Base-by-base conservation (phyloP, 768 basidiomycete species). In the Hemileccinum impolitum region DNA sequence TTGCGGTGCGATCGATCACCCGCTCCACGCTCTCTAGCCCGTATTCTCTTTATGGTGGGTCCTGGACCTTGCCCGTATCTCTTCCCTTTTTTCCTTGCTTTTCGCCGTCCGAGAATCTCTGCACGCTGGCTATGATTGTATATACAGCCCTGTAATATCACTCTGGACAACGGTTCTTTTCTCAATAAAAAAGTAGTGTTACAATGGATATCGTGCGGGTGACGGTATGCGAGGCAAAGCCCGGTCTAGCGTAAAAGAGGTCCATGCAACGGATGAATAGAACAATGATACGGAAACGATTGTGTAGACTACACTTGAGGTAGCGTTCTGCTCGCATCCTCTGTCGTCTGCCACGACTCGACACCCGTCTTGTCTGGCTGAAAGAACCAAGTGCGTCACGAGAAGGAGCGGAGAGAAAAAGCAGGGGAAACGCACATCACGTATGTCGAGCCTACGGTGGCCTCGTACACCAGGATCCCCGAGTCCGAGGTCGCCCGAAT, bases 71-170 rank as follows among this genome's bases (percentile, higher is more conserved):
- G 43, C 30, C 25, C 47, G 45, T 43, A 47, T 43, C 23, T 47
- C 28, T 39, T 25, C 26, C 28, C 12, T 18, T 17, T 14, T 21
- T 7, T 31, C 25, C 7, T 7, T n/a, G n/a, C n/a, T n/a, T n/a
- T n/a, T n/a, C n/a, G n/a, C 32, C 6, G 26, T n/a, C 12, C 7
- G 8, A 38, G 37, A 44, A 13, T 50, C 34, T 45, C 25, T 48
- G 41, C 60, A 48, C 42, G 19, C 23, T 48, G 40, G 42, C 15
- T 45, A 51, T 35, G 44, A 51, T 53, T 61, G 56, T 50, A 12
- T 52, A 61, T 59, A 53, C 45, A 36, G 32, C 40, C 6, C 41
- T 64, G 63, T 63, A 63, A 62, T 64, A 59, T 59, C 49, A 54
- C 39, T 42, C 39, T 51, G 45, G 45, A 59, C 43, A 17, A 48